A percentile compares a stretch with the other conserved stretches of the same genome.
phyloP scores from a whole-genome alignment of 2,329 filamentous ascomycete species.

The Xylariaceae sp. region DNA sequence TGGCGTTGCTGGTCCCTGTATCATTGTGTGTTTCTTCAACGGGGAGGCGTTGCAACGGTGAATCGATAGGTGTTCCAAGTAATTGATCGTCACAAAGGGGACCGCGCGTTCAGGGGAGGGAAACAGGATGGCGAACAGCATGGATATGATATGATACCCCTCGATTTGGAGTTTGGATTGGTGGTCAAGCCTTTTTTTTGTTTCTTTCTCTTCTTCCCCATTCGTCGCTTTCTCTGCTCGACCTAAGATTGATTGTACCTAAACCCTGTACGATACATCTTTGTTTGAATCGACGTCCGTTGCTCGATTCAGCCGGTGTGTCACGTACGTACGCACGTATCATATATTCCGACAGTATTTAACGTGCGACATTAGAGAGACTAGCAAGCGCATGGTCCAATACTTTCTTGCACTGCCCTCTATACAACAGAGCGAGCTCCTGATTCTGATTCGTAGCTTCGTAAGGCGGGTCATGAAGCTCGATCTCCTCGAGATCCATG shows the following conservation, averaged over 20 bases:
- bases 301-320: background rate
- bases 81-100: background rate
- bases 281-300: background rate
- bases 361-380: conserved; percentile 19
- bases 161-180: conserved; percentile 23
- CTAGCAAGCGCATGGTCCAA: conserved; percentile 41
- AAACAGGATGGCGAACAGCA: conserved; percentile 19
- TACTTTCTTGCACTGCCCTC: conserved; percentile 46
- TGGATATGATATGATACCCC: conserved; percentile 29
- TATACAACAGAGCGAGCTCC: conserved; percentile 46
- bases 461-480: conserved; percentile 40
- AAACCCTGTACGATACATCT: background rate
- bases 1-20: conserved; percentile 2
- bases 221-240: background rate
- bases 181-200: background rate
- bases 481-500: conserved; percentile 44
- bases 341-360: background rate
- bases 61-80: background rate
- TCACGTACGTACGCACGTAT: background rate
- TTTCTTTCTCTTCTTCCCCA: background rate
- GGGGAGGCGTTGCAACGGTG: background rate
- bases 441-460: conserved; percentile 43
- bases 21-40: background rate
- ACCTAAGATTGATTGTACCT: background rate
- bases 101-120: background rate